Conservation (phyloP, 805 yeast species). For the Sugiyamaella qingdaonensis region DNA sequence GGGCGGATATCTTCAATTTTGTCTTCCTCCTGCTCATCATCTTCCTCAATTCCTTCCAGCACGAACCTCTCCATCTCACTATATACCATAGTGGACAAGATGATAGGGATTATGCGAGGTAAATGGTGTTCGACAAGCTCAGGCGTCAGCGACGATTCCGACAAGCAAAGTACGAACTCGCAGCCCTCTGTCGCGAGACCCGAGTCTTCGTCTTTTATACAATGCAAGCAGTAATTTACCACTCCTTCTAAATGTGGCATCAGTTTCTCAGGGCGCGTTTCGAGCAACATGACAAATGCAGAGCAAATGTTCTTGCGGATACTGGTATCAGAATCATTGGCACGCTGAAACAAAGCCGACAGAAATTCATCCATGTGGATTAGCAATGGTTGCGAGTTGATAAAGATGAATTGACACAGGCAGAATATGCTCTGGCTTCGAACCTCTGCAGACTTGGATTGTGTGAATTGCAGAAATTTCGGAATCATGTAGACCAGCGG, state of each 20-base stretch:
- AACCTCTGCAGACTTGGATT: conserved; percentile 41
- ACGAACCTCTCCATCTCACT: conserved; percentile 72
- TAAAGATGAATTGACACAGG: conserved; percentile 68
- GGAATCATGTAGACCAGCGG: conserved; percentile 70
- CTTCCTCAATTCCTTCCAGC: conserved; percentile 63
- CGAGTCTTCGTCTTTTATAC: conserved; percentile 62
- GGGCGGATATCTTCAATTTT: conserved; percentile 87
- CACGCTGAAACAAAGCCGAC: conserved; percentile 60
- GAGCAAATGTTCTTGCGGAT: conserved; percentile 74
- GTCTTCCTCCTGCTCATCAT: conserved; percentile 75
- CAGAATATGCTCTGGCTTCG: conserved; percentile 65
- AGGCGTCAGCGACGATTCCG: conserved; percentile 58
- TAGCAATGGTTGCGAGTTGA: conserved; percentile 62
- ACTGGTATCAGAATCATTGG: conserved; percentile 52
- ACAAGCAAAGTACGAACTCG: conserved; percentile 76
- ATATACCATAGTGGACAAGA: conserved; percentile 80
- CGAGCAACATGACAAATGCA: conserved; percentile 67
- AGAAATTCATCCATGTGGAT: conserved; percentile 65
- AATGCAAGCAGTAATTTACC: conserved; percentile 74
- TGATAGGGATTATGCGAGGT: conserved; percentile 63
- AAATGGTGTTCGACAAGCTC: conserved; percentile 54
- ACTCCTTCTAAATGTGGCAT: conserved; percentile 83
- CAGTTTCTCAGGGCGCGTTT: conserved; percentile 74
- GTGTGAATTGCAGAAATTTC: conserved; percentile 52
- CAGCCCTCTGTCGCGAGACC: conserved; percentile 88